Conservation (phyloP, 2,329 filamentous ascomycete genomes). For the Colletotrichum theobromicola region DNA sequence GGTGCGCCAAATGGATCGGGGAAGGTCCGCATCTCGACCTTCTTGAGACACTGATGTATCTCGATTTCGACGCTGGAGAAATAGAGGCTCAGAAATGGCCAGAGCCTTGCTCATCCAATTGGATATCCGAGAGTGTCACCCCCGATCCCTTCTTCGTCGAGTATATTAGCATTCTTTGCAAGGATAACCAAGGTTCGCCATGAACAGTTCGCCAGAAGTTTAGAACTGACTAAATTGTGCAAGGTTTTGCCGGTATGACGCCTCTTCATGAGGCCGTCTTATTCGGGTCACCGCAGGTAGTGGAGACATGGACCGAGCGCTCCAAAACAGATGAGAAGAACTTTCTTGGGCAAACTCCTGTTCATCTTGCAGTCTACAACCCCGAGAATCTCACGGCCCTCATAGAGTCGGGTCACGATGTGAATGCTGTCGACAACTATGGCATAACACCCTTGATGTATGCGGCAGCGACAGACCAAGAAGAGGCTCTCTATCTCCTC, state of each 20-base stretch:
- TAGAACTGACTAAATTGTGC: accelerated
- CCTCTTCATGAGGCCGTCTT: background rate
- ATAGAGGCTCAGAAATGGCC: background rate
- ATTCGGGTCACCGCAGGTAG: background rate
- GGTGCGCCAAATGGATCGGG: background rate
- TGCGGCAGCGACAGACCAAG: background rate
- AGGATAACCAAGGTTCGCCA: background rate
- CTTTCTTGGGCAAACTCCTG: background rate
- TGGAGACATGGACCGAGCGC: accelerated
- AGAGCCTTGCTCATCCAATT: background rate
- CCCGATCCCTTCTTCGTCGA: background rate
- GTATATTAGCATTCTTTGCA: background rate
- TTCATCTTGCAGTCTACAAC: background rate
- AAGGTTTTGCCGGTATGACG: background rate
- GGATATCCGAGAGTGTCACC: background rate
- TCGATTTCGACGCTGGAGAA: background rate
- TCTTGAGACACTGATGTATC: background rate
- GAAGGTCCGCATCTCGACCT: background rate
- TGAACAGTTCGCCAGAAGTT: accelerated
- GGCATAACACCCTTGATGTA: slow-evolving; percentile 1
- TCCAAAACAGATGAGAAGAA: background rate
- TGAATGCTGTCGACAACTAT: background rate
- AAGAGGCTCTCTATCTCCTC: background rate
- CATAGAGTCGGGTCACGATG: background rate
- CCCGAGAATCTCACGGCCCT: background rate